Evolutionary conservation across 768 basidiomycete genomes (phyloP), one percentile per base, ranked within the genome.

Genomic region (Daedaleopsis nitida): DNA sequence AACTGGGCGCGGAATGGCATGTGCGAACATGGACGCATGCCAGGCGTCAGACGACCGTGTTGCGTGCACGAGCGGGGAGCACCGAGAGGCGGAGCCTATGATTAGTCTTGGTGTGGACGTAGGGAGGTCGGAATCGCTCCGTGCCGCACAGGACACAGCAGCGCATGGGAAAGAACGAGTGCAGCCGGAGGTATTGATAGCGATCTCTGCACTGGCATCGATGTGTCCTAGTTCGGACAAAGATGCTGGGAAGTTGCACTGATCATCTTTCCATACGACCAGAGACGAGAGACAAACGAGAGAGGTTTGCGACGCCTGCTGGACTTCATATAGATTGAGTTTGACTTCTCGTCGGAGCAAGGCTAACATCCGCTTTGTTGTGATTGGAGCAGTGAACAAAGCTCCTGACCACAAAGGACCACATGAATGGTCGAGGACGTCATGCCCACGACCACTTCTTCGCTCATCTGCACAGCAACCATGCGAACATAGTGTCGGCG

Each of bases 151-250:
- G 50, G 35, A n/a, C 55, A 50, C 60, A 56, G 55, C 34, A 52
- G 47, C 53, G 54, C 47, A 56, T 61, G 60, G 60, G 60, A 61
- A 61, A n/a, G 49, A n/a, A 7, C n/a, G 24, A 21, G 34, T 49
- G 23, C 49, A 50, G 43, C 50, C 44, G 37, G 51, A 49, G 37
- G 44, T 16, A 27, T 16, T 56, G 49, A 50, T 42, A 52, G 50
- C 38, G 35, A 56, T 61, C 50, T 24, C 39, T 19, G 53, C 44
- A 61, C 51, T 56, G 55, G 42, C 60, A 34, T 56, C 49, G 43
- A 24, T 50, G 17, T 52, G 56, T 38, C 60, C 55, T 44, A 12
- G 49, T 34, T n/a, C 17, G 60, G 60, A 38, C 35, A 37, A 34
- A 16, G 19, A 23, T 19, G 39, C 19, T 19, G 50, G 21, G 45